Base-by-base conservation (phyloP, 768 basidiomycete genomes). In the Leccinum imitatum region DNA sequence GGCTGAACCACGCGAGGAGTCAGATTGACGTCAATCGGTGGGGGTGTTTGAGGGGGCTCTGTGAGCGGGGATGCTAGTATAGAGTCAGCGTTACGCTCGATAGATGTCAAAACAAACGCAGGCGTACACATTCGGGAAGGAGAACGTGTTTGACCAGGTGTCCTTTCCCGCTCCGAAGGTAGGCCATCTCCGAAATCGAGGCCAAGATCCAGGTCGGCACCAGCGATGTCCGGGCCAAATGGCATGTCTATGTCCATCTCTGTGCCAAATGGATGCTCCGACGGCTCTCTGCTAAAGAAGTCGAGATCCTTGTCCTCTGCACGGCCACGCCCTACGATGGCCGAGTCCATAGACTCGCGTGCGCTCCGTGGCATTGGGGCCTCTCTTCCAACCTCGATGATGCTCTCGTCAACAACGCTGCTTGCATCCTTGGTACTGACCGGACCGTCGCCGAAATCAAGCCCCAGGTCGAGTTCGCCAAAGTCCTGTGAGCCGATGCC, bases 401-500 rank as follows among this genome's bases (percentile, higher is more conserved):
- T 77, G 58, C 89, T 91, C 58, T 75, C 80, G 23, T 74, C 76
- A 15, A 66, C 47, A 55, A 91, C 79, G 57, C 90, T 91, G n/a
- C 37, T 5, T 57, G 71, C 78, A n/a, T 73, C 76, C 39, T 53
- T 55, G 60, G 62, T 62, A 57, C 75, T 71, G 37, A 69, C 70
- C 11, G 80, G 78, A 48, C 83, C 83, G 60, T 86, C 89, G 50
- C 85, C 92, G 70, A 91, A 90, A 65, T 88, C 85, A 55, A 93
- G 81, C 57, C 88, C 91, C 30, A 94, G 78, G 70, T 92, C 91
- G 30, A 89, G 69, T 44, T 86, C 87, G 58, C 67, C 74, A 69
- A 87, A 90, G 70, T 91, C 91, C 70, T 92, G 89, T 3, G 93
- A 93, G 21, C 90, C 92, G 64, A 95, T 91, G 35, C 91, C 93